Evolutionary conservation across 306 rosid species (phyloP), one percentile per base, ranked within the genome.

Genomic region (Oemleria cerasiformis): DNA sequence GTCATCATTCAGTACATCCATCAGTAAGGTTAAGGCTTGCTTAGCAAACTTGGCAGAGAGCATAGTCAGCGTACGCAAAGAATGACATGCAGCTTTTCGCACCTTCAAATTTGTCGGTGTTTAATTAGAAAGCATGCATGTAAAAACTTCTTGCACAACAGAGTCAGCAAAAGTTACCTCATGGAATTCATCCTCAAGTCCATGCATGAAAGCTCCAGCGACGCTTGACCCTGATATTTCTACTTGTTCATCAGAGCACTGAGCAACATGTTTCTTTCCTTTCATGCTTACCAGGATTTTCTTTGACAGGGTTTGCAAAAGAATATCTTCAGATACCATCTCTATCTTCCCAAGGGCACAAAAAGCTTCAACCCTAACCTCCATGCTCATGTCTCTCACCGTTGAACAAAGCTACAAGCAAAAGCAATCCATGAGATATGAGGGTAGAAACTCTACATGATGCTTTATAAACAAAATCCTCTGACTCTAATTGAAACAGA

Each of bases 121-220:
- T 64, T 45, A 39, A 64, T 40, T 40, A 57, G 15, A 65, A 49
- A 63, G 57, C 36, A 25, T n/a, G 36, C 53, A 44, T 20, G 23
- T 39, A 51, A 14, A 45, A 75, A 6, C 8, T 75, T 59, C 19
- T 34, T 59, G 43, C 57, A 64, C 41, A 42, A 59, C 5, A 56
- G 12, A 25, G 17, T 23, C 17, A 36, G 20, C 34, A 65, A 39
- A 19, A 30, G 23, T 79, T 87, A 89, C 98, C 96, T 91, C 90
- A 74, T 78, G 82, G 84, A 86, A 91, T 83, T 91, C 98, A 81
- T 94, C 98, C 84, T 94, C 98, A 54, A 89, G 88, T 68, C 98
- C 98, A 83, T 93, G 98, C 75, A 93, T 75, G 30, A 88, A 60
- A 73, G 90, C 91, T 65, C 96, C 98, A 19, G 98, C 98, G 43